Evolutionary conservation across 1,284 basidiomycete genomes (phyloP).

Genomic region (Sparassis latifolia): DNA sequence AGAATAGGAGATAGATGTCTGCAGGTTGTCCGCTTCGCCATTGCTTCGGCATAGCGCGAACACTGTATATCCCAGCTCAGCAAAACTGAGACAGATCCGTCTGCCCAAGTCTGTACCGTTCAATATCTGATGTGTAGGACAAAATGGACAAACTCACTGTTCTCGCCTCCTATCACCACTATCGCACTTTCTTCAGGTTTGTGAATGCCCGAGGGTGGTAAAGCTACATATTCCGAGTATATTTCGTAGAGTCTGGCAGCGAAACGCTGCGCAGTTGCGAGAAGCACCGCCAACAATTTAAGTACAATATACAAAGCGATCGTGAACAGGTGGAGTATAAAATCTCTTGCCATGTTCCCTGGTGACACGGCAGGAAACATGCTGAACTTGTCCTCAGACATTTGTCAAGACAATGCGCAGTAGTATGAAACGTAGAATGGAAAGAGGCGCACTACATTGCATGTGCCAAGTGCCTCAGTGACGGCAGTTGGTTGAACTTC

Average conservation of each 20-base stretch:
- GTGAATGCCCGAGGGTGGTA: not conserved
- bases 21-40: not conserved
- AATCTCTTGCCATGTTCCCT: not conserved
- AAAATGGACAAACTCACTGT: slow-evolving; percentile 1
- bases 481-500: too few relatives aligned
- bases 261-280: not conserved
- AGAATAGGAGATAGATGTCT: too few relatives aligned
- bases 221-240: not conserved
- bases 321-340: not conserved
- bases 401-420: too few relatives aligned
- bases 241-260: not conserved
- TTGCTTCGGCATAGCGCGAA: slow-evolving; percentile 25
- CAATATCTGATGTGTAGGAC: not conserved
- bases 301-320: not conserved
- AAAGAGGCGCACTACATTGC: too few relatives aligned
- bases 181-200: slow-evolving; percentile 4
- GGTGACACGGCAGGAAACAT: too few relatives aligned
- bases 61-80: slow-evolving; percentile 28
- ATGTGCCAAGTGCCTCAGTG: too few relatives aligned
- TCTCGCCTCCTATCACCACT: slow-evolving; percentile 7
- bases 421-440: too few relatives aligned
- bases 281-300: not conserved
- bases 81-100: slow-evolving; percentile 24
- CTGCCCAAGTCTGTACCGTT: slow-evolving; percentile 22
- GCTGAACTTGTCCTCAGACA: too few relatives aligned